Percentiles rank a stretch among this genome's conserved stretches.
phyloP scores from a whole-genome alignment of 176 grass and related monocot genomes.

The Zea luxurians region DNA sequence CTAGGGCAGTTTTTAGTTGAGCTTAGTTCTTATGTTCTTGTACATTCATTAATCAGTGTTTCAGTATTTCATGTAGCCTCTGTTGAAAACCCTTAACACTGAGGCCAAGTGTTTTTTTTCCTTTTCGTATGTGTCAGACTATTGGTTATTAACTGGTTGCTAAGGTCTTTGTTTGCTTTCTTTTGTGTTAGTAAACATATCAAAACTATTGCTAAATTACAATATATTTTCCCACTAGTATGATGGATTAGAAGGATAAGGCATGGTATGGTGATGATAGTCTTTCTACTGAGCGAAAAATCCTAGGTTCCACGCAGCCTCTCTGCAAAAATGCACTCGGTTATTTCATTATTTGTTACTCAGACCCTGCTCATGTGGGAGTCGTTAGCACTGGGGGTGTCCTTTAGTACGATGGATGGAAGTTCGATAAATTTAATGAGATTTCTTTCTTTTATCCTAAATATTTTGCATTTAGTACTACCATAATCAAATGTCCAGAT shows the following conservation, averaged over 20 bases:
- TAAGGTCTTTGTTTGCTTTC: not conserved
- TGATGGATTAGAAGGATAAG: not conserved
- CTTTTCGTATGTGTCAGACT: not conserved
- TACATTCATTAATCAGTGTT: not conserved
- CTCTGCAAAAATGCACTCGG: no score
- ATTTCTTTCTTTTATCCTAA: not conserved
- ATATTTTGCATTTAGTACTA: not conserved
- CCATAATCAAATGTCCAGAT: not conserved
- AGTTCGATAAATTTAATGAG: not conserved
- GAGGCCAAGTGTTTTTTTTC: not conserved
- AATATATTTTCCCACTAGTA: not conserved
- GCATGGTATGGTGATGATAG: no score
- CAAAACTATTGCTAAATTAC: not conserved
- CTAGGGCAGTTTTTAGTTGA: slow-evolving; percentile 2
- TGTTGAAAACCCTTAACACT: not conserved
- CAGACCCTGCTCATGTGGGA: no score
- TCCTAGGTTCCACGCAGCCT: no score
- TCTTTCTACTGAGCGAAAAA: no score
- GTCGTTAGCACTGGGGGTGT: no score
- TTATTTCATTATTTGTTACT: no score
- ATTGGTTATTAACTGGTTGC: not conserved
- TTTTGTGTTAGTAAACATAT: not conserved
- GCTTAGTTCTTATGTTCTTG: slow-evolving; percentile 30
- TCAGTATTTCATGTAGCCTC: not conserved
- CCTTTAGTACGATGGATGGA: not conserved